phyloP scores from a whole-genome alignment of 228 moss, liverwort and hornwort genomes.

The Sphagnum magellanicum region DNA sequence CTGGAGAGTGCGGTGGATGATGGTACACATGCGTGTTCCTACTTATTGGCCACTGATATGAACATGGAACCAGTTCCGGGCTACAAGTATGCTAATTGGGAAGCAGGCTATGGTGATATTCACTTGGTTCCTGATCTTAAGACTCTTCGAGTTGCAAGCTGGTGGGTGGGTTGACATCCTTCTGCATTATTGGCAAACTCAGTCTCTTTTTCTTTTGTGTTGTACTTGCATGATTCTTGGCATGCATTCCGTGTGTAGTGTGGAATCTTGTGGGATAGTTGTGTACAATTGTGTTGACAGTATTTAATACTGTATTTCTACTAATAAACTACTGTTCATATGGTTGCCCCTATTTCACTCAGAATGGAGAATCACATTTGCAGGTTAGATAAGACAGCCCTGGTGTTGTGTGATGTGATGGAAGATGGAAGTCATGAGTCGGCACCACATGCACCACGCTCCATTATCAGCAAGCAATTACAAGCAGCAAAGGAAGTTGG shows the following conservation, averaged over 20 bases:
- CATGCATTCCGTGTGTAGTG: not conserved
- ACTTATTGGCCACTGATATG: constrained; percentile 93
- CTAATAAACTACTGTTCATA: too few relatives aligned
- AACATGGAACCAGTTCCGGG: constrained; percentile 96
- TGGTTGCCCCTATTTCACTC: not conserved
- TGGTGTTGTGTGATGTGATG: constrained; percentile 90
- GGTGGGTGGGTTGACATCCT: constrained; percentile 22
- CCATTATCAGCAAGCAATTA: constrained; percentile 70
- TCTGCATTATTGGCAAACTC: too few relatives aligned
- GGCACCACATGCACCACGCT: constrained; percentile 92
- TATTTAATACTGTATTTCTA: not conserved
- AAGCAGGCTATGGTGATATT: constrained; percentile 94
- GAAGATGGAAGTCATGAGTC: constrained; percentile 62
- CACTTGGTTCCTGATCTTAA: constrained; percentile 84
- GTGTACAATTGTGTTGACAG: not conserved
- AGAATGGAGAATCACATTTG: not conserved
- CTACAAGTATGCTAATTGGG: constrained; percentile 91
- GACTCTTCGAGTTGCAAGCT: constrained; percentile 78
- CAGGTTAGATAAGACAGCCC: constrained; percentile 80
- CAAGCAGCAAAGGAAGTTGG: constrained; percentile 43
- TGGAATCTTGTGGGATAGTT: not conserved
- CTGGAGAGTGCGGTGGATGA: constrained; percentile 81
- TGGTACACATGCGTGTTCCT: constrained; percentile 94
- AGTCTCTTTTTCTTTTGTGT: not conserved
- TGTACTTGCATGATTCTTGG: not conserved